Evolutionary conservation across 257 asterid genomes (phyloP), one percentile per base, ranked within the genome.

Genomic region (Echium plantagineum): DNA sequence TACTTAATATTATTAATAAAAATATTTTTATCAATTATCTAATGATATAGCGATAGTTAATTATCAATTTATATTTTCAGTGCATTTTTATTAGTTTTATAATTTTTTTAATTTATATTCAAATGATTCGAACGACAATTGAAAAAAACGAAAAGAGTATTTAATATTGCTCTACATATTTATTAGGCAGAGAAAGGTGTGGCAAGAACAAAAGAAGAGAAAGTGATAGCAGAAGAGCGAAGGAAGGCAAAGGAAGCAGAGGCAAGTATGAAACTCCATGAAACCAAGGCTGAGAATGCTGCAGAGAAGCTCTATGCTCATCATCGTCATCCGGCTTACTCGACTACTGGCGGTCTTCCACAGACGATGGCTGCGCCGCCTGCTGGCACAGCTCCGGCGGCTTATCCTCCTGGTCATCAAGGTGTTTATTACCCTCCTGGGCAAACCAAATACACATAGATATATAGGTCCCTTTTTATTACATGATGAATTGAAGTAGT

Each of bases 191-290:
- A 72, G 64, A 80, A 69, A 75, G 75, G 80, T 0, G 57, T 21
- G 19, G 94, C 95, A 9, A 74, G 77, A 64, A 80, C 65, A 0
- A 54, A 72, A 72, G 95, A 68, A 68, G 97, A 80, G 62, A 83
- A 69, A 32, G 78, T 46, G 66, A 71, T 83, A 48, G 83, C 85
- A 0, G 67, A 75, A 8, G 94, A 90, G 73, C 15, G 54, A 55
- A 73, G 84, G 58, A 87, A 87, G 59, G 95, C 80, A 1, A 87
- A 83, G 42, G 96, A 83, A 69, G 84, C 85, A 1, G 95, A 85
- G 65, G 97, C 95, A 0, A 79, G 83, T 74, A 83, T 83, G 96
- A 72, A 59, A 61, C 77, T 83, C 69, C 96, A 90, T 17, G 72
- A 77, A 60, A 71, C 83, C 1, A 85, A 85, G 65, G 91, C 96